Percentiles rank a stretch among this genome's conserved stretches.
phyloP scores from a whole-genome alignment of 2,329 filamentous ascomycete species.

The Colletotrichum scovillei region DNA sequence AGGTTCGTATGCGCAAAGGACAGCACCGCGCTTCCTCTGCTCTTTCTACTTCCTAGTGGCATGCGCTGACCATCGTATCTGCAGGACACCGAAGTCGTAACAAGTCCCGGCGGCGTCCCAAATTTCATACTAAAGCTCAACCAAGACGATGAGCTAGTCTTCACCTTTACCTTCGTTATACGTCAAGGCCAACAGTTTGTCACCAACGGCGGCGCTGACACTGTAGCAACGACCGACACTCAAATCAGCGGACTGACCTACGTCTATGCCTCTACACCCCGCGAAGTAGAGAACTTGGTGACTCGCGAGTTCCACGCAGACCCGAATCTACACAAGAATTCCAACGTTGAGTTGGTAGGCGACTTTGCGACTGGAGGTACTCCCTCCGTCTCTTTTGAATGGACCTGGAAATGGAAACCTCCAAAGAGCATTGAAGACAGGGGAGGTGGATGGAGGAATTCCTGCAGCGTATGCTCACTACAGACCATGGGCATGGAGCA shows the following conservation, averaged over 20 bases:
- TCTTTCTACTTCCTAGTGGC: neutral
- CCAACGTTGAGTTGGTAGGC: slow-evolving; percentile 95
- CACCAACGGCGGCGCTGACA: slow-evolving; percentile 57
- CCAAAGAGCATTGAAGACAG: slow-evolving; percentile 84
- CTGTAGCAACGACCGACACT: slow-evolving; percentile 69
- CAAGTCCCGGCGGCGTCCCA: slow-evolving; percentile 62
- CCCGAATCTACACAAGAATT: slow-evolving; percentile 96
- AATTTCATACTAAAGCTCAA: slow-evolving; percentile 86
- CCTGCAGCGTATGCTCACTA: slow-evolving; percentile 78
- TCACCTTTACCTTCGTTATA: slow-evolving; percentile 92
- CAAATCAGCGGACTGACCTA: slow-evolving; percentile 90
- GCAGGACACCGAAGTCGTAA: slow-evolving; percentile 79
- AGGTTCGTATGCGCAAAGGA: slow-evolving; percentile 68
- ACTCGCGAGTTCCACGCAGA: slow-evolving; percentile 97
- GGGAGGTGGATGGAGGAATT: slow-evolving; percentile 93
- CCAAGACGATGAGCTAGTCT: slow-evolving; percentile 92
- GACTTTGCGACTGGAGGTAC: slow-evolving; percentile 89
- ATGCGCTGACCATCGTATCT: slow-evolving; percentile 26
- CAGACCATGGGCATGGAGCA: neutral
- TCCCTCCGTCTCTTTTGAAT: slow-evolving; percentile 87
- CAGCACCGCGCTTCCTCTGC: neutral
- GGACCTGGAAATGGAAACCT: slow-evolving; percentile 97
- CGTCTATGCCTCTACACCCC: slow-evolving; percentile 85
- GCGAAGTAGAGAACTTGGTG: slow-evolving; percentile 92
- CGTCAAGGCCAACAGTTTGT: slow-evolving; percentile 56